Conservation (phyloP, 2,329 filamentous ascomycete species). For the Hansfordia pulvinata region DNA sequence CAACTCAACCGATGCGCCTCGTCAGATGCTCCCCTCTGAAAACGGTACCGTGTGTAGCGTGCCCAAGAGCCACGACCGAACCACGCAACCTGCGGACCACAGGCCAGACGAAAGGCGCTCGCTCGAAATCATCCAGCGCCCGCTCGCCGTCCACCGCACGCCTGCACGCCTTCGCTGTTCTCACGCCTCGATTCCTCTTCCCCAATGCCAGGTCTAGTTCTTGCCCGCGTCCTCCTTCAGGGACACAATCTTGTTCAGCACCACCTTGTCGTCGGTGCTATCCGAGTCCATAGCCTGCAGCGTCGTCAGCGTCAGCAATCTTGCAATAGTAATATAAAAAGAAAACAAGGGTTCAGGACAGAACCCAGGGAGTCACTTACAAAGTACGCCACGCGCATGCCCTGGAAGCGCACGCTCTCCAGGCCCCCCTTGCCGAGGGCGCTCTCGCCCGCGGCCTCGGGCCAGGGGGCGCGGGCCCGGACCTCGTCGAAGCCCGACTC, state of each 20-base stretch:
- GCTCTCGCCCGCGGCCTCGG: conserved; percentile 60
- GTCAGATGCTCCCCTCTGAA: too few relatives aligned
- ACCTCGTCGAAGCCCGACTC: conserved; percentile 78
- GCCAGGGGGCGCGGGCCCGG: conserved; percentile 62
- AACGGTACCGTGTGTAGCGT: too few relatives aligned
- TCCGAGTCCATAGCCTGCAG: conserved; percentile 61
- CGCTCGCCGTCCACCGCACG: too few relatives aligned
- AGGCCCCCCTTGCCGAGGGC: conserved; percentile 47
- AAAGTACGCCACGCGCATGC: conserved; percentile 78
- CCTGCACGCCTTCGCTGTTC: too few relatives aligned
- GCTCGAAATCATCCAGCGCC: too few relatives aligned
- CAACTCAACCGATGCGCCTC: too few relatives aligned
- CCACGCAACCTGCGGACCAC: too few relatives aligned
- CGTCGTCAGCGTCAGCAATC: neutral
- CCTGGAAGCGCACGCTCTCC: conserved; percentile 81
- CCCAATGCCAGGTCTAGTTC: too few relatives aligned
- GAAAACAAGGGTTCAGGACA: neutral
- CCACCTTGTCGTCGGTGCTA: conserved; percentile 62
- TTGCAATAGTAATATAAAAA: neutral
- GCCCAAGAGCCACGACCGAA: too few relatives aligned
- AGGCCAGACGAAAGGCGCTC: too few relatives aligned
- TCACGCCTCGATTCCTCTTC: too few relatives aligned
- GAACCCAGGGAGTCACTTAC: conserved; percentile 21
- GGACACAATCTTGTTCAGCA: conserved; percentile 85
- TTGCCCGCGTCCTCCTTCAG: conserved; percentile 80